phyloP scores from a whole-genome alignment of 2,329 filamentous ascomycete genomes.

The Thelonectria blattea region DNA sequence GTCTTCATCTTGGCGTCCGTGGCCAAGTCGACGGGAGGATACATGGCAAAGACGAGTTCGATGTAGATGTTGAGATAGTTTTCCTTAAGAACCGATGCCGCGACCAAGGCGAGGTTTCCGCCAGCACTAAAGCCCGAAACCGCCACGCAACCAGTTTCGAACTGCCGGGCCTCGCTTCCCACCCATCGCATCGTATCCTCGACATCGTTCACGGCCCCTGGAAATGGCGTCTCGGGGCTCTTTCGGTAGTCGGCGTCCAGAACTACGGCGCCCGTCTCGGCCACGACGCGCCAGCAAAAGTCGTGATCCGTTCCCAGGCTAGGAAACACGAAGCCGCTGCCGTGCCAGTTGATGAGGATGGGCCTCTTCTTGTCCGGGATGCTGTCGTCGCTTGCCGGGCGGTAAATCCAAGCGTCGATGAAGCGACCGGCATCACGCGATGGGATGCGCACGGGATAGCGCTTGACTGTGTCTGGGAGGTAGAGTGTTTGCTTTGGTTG shows the following conservation, averaged over 20 bases:
- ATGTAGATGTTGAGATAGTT: conserved; percentile 1
- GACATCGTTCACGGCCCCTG: conserved; percentile 39
- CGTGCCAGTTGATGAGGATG: conserved; percentile 44
- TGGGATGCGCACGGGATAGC: conserved; percentile 34
- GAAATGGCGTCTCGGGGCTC: conserved; percentile 48
- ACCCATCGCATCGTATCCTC: conserved; percentile 45
- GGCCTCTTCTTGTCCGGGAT: conserved; percentile 15
- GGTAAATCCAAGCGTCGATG: conserved; percentile 41
- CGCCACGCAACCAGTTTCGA: conserved; percentile 45
- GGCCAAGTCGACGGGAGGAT: neutral
- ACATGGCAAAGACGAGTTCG: neutral
- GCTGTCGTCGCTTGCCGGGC: conserved; percentile 11
- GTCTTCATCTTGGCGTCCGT: neutral
- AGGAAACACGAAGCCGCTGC: conserved; percentile 42
- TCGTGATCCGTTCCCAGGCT: conserved; percentile 44
- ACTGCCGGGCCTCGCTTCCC: conserved; percentile 30
- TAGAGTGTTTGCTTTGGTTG: neutral
- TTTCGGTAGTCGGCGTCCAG: conserved; percentile 47
- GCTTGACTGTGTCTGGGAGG: neutral
- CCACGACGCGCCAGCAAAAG: conserved; percentile 43
- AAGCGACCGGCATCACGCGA: conserved; percentile 36
- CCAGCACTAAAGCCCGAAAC: conserved; percentile 54
- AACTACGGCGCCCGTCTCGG: conserved; percentile 34
- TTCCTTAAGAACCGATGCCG: neutral
- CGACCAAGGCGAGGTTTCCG: conserved; percentile 30